Evolutionary conservation across 768 basidiomycete genomes (phyloP).

Genomic region (Porpolomopsis calyptriformis): DNA sequence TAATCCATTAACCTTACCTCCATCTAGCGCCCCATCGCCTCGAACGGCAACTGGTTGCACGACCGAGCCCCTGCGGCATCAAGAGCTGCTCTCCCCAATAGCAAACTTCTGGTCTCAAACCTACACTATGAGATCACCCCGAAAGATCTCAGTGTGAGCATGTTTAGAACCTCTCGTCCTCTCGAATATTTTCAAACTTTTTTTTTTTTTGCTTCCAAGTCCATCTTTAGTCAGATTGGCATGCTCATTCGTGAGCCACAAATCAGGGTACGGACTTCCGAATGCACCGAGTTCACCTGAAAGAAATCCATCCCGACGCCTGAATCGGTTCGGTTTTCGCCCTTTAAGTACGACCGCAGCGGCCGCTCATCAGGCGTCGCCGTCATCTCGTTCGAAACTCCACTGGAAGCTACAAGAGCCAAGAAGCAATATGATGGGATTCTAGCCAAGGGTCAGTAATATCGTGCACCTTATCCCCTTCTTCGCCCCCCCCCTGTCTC

Average conservation of each 20-base stretch:
- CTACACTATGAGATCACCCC: conserved; percentile 87
- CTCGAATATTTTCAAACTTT: no score
- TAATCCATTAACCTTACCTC: neutral
- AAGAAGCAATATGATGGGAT: conserved; percentile 81
- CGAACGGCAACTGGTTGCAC: conserved; percentile 65
- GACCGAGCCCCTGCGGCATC: conserved; percentile 50
- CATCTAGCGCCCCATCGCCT: conserved; percentile 28
- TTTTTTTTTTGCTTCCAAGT: conserved; percentile 37
- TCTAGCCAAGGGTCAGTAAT: conserved; percentile 66
- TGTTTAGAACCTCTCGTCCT: no score
- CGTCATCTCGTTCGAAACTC: conserved; percentile 67
- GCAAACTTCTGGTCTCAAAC: conserved; percentile 71
- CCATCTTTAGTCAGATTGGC: conserved; percentile 87
- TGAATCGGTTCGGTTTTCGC: conserved; percentile 25
- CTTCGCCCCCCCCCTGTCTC: conserved; percentile 2
- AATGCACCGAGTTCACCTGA: conserved; percentile 47
- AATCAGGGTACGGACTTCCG: conserved; percentile 86
- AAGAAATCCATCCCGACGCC: conserved; percentile 43
- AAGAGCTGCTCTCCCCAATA: conserved; percentile 26
- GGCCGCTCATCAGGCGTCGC: conserved; percentile 85
- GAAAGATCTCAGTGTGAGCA: conserved; percentile 74
- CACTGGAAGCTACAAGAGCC: conserved; percentile 69
- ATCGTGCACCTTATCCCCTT: neutral
- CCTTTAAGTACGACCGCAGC: conserved; percentile 85
- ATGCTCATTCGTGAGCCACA: conserved; percentile 86